Evolutionary conservation across 2,329 filamentous ascomycete species (phyloP).

Genomic region (Botryosphaeria dothidea): DNA sequence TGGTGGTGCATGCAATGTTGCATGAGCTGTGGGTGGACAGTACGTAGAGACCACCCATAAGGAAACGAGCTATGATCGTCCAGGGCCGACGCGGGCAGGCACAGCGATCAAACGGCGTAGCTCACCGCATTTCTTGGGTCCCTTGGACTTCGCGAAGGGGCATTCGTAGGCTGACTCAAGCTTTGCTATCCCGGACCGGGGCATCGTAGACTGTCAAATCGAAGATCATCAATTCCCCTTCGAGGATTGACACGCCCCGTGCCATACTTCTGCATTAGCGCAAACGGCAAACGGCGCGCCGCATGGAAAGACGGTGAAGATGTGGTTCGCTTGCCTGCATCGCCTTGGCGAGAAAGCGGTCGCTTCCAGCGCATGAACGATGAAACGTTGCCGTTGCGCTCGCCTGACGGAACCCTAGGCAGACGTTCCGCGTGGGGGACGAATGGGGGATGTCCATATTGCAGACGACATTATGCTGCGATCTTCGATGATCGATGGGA

Average conservation of each 20-base stretch:
- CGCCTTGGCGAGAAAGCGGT: slow-evolving; percentile 11
- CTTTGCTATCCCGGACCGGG: slow-evolving; percentile 8
- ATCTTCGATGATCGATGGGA: slow-evolving; percentile 21
- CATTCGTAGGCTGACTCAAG: slow-evolving; percentile 17
- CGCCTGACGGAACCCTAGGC: slow-evolving; percentile 16
- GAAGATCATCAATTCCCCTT: slow-evolving; percentile 17
- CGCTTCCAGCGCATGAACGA: slow-evolving; percentile 15
- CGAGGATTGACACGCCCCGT: slow-evolving; percentile 17
- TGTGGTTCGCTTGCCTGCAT: slow-evolving; percentile 8
- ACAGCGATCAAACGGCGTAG: slow-evolving; percentile 14
- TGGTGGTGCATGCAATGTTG: slow-evolving; percentile 11
- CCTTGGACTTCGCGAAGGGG: neutral
- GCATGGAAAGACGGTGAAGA: slow-evolving; percentile 20
- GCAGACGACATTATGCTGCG: slow-evolving; percentile 17
- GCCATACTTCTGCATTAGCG: slow-evolving; percentile 20
- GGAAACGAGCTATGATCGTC: slow-evolving; percentile 13
- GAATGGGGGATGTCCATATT: slow-evolving; percentile 18
- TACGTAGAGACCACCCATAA: neutral
- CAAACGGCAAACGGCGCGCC: slow-evolving; percentile 15
- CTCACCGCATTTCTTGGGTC: slow-evolving; percentile 19
- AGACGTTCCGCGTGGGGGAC: slow-evolving; percentile 18
- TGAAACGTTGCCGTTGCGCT: slow-evolving; percentile 19
- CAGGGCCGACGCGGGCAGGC: slow-evolving; percentile 12
- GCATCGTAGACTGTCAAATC: slow-evolving; percentile 13
- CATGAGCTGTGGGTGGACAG: slow-evolving; percentile 5